A percentile compares a stretch with the other conserved stretches of the same genome.
These are phyloP conservation scores for Plicaturopsis crispa DNA, from an alignment of 768 basidiomycete genomes.

Conservation along the genomic window DNA sequence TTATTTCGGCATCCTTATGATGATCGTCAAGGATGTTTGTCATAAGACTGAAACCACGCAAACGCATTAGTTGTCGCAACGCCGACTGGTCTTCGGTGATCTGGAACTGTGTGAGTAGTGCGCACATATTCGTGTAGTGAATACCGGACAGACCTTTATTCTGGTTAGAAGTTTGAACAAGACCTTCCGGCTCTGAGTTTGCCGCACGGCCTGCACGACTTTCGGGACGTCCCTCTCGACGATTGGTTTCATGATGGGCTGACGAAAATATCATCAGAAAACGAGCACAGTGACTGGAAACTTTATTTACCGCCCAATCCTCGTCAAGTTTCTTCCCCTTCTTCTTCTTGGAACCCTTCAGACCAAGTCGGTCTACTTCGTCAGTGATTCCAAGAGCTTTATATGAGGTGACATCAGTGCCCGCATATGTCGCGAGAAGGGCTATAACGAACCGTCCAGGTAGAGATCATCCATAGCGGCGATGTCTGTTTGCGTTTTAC, in stretches of 20 bases:
- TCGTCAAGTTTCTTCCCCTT: conserved; percentile 91
- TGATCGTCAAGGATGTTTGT: conserved; percentile 80
- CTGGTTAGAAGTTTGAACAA: conserved; percentile 77
- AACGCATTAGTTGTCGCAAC: conserved; percentile 77
- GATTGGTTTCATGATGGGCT: conserved; percentile 78
- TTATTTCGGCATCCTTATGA: conserved; percentile 57
- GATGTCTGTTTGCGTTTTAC: conserved; percentile 96
- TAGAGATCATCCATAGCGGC: conserved; percentile 92
- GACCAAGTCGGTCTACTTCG: conserved; percentile 72
- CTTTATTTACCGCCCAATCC: conserved; percentile 68
- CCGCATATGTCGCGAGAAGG: no score
- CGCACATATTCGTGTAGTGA: not conserved
- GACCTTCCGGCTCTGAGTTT: conserved; percentile 78
- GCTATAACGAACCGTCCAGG: conserved; percentile 84
- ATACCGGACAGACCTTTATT: conserved; percentile 54
- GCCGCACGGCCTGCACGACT: conserved; percentile 85
- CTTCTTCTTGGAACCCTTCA: conserved; percentile 87
- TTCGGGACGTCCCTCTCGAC: conserved; percentile 79
- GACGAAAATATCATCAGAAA: no score
- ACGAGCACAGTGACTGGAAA: conserved; percentile 1
- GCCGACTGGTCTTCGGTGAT: conserved; percentile 79
- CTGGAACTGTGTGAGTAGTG: conserved; percentile 28
- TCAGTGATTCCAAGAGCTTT: conserved; percentile 90
- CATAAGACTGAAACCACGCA: conserved; percentile 93
- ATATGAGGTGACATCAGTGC: no score